Percentiles rank a stretch among this genome's conserved stretches.
These are phyloP conservation scores for Dinochytrium kinnereticum DNA, from an alignment of 371 early-diverging fungal species.

Conservation along the genomic window DNA sequence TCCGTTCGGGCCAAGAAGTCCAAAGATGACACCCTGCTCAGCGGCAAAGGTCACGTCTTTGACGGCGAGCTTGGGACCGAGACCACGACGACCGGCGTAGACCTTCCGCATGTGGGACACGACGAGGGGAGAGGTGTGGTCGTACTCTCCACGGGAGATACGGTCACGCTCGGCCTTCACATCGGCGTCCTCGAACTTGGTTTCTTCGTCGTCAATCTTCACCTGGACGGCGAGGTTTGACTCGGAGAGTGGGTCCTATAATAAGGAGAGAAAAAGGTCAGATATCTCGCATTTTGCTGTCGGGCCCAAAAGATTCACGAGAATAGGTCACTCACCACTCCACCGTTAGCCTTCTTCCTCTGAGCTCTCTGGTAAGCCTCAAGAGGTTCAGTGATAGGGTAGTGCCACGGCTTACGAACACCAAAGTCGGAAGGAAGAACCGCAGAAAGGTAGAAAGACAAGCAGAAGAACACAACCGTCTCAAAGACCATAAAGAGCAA, in stretches of 20 bases:
- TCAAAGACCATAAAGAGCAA: conserved; percentile 59
- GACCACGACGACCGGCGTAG: conserved; percentile 52
- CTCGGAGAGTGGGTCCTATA: conserved; percentile 27
- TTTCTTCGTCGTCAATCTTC: conserved; percentile 26
- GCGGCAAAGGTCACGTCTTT: conserved; percentile 66
- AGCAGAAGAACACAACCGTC: conserved; percentile 53
- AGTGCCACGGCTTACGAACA: conserved; percentile 68
- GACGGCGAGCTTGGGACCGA: conserved; percentile 60
- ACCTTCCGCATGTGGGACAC: conserved; percentile 68
- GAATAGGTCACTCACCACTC: no score
- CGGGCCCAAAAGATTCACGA: no score
- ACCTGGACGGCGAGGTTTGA: conserved; percentile 20
- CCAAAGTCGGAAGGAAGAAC: conserved; percentile 72
- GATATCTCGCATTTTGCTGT: no score
- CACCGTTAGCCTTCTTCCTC: conserved; percentile 26
- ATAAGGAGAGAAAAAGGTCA: no score
- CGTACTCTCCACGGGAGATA: conserved; percentile 42
- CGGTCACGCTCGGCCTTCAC: conserved; percentile 63
- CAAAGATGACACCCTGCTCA: conserved; percentile 50
- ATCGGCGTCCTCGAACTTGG: conserved; percentile 61
- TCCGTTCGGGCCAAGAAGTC: conserved; percentile 49
- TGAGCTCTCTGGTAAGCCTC: conserved; percentile 32
- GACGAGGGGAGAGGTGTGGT: conserved; percentile 55
- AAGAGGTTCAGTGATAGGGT: conserved; percentile 59
- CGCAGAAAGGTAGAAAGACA: conserved; percentile 59